Evolutionary conservation across 768 basidiomycete genomes (phyloP), one percentile per base, ranked within the genome.

Genomic region (Termitomyces titanicus): DNA sequence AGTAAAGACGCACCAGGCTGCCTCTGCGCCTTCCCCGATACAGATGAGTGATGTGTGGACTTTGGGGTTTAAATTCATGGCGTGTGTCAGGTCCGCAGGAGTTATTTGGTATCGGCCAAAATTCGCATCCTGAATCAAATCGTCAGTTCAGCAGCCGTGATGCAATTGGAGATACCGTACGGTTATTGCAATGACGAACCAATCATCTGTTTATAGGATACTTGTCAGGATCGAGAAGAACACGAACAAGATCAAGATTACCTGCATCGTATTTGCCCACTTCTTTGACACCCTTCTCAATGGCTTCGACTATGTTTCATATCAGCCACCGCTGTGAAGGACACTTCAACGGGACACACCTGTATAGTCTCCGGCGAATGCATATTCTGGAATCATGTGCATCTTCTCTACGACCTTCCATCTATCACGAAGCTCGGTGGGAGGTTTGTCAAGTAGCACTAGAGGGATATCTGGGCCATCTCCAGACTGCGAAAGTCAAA

Each of bases 381-480:
- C 79, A 57, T 88, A 88, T 60, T 88, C 84, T 3, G 84, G 81
- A 35, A 84, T 71, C 75, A 85, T 78, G 27, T 72, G 68, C 86
- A 88, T 88, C 69, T 86, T 88, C 67, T 88, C 83, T 0, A 80
- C 74, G 5, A 86, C 77, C 59, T 84, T 86, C 83, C 83, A 85
- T 12, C 84, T 73, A 25, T 85, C 82, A 42, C 75, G 74, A n/a
- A 83, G 66, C 43, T 83, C 80, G 3, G 70, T 69, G 0, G 81
- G 79, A 3, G 79, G 77, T 13, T 80, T 72, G 25, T 77, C 72
- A 0, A 73, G 70, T 48, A 79, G 74, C 12, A 85, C 80, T 35
- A 88, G 61, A 5, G 72, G 66, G 17, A 86, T 80, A 42, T 81
- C 78, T 0, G 83, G 74, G 8, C 79, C 79, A 61, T 88, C 85